Base-by-base conservation (phyloP, 2,329 filamentous ascomycete genomes). In the Ascochyta lentis region DNA sequence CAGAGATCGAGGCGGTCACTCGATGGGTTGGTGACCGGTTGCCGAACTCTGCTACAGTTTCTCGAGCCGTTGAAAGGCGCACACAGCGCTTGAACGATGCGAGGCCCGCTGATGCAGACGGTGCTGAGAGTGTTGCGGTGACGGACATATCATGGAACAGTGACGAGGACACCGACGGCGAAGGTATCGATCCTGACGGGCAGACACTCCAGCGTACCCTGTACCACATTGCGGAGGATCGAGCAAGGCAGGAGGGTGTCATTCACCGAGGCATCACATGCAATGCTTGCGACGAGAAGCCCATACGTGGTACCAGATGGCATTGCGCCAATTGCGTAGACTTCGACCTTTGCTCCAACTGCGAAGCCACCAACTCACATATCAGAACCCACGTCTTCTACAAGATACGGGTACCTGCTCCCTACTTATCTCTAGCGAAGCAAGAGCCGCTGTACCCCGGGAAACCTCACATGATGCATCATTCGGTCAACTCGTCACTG, bases 311-410 rank as follows among this genome's bases (percentile, higher is more conserved):
- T 15, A 89, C 96, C 58, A 86, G 95, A 54, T 99, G 96, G 79
- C 89, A 93, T 56, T 99, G 95, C 76, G 89, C 92, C 66, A 98
- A 99, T 78, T 99, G 95, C 73, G 87, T 91, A 62, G 94, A 99
- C 76, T 98, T 92, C 72, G 95, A 99, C 72, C 85, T 99, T 2
- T 99, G 95, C 79, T 92, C 97, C 71, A 88, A 88, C 7, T 99
- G 95, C 77, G 94, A 99, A 77, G 81, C 84, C 15, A 86, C 90
- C 5, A 85, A 86, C 22, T 77, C 88, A 2, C 94, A 96, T 71
- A 87, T 85, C 69, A 96, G 94, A 74, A 96, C 92, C 1, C 95
- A 99, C 76, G 86, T 98, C 41, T 98, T 99, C 77, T 96, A 96
- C 82, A 98, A 98, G 76, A 90, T 99, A 70, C 89, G 89, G 51